These are phyloP conservation scores for Kondoa subrosea DNA, from an alignment of 768 basidiomycete genomes.

Conservation along the genomic window DNA sequence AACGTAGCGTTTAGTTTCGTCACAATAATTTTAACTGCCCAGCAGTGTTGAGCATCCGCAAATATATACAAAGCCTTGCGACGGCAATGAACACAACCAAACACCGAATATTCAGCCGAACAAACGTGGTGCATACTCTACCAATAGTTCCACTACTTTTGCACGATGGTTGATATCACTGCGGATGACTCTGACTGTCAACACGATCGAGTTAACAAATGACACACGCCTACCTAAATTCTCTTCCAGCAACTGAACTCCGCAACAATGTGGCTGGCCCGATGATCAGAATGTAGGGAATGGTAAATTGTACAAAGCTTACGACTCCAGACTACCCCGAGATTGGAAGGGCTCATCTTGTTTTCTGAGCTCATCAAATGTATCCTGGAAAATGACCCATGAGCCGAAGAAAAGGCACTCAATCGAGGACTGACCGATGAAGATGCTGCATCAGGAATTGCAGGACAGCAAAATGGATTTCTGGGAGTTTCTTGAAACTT, in stretches of 20 bases:
- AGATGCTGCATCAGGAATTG: constrained; percentile 70
- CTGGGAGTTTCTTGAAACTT: constrained; percentile 59
- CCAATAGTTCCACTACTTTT: constrained; percentile 78
- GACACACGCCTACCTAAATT: constrained; percentile 50
- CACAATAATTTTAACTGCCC: background rate
- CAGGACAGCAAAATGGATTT: constrained; percentile 73
- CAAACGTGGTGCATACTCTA: constrained; percentile 46
- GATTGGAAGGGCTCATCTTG: constrained; percentile 82
- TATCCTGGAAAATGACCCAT: constrained; percentile 40
- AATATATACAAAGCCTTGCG: too few species aligned
- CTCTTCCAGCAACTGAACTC: constrained; percentile 16
- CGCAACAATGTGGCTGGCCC: constrained; percentile 7
- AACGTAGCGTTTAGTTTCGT: background rate
- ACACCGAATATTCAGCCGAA: constrained; percentile 12
- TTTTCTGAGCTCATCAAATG: constrained; percentile 54
- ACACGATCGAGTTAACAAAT: constrained; percentile 74
- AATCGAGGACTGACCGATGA: constrained; percentile 44
- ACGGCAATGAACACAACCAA: too few species aligned
- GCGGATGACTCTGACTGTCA: constrained; percentile 62
- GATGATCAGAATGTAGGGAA: too few species aligned
- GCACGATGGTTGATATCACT: constrained; percentile 91
- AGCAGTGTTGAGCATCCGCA: too few species aligned
- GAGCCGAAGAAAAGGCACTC: background rate
- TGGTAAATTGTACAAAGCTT: too few species aligned
- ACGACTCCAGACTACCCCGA: constrained; percentile 98